Evolutionary conservation across 208 protist genomes (phyloP), one percentile per base, ranked within the genome.

Genomic region (Blechomonas ayalai): DNA sequence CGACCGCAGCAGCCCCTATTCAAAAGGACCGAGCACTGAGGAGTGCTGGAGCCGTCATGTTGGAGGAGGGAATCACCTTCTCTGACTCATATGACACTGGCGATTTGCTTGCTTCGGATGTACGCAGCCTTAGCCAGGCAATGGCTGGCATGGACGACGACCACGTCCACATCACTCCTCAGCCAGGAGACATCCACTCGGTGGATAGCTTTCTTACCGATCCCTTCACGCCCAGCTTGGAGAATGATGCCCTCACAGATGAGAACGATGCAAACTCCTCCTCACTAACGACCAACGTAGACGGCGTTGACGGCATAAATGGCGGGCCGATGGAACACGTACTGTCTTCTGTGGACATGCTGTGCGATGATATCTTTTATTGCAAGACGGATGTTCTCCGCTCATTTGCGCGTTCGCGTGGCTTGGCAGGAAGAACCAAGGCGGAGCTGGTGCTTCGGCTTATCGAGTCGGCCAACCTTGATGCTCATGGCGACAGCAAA

Each of bases 341-440:
- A 0, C 68, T 93, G 2, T 62, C 64, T 16, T 51, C 69, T 5
- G 72, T 91, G 34, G 86, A 94, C 47, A 65, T 90, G 51, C 67
- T 94, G 19, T 91, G 81, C 46, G 86, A 94, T 47, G 86, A 94
- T 44, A 54, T 94, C 33, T 91, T 86, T 34, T 80, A 78, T 41
- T 91, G 82, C 51, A 90, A 91, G 42, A 85, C 73, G 5, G 70
- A 82, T 24, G 86, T 94, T 6, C 52, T 94, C 31, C 67, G 68
- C 23, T 72, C 59, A 20, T 94, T 91, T 48, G 72, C 79, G 12
- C 78, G 86, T 1, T 87, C 73, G 13, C 71, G 82, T 16, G 45
- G 61, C 4, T 49, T 89, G 2, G 41, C 38, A 5, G 59, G 55
- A 1, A 26, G 29, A 18, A 73, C 28, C 19, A 94, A 94, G 53